A percentile compares a stretch with the other conserved stretches of the same genome.
phyloP scores from a whole-genome alignment of 306 rosid species.

The Trifolium repens region DNA sequence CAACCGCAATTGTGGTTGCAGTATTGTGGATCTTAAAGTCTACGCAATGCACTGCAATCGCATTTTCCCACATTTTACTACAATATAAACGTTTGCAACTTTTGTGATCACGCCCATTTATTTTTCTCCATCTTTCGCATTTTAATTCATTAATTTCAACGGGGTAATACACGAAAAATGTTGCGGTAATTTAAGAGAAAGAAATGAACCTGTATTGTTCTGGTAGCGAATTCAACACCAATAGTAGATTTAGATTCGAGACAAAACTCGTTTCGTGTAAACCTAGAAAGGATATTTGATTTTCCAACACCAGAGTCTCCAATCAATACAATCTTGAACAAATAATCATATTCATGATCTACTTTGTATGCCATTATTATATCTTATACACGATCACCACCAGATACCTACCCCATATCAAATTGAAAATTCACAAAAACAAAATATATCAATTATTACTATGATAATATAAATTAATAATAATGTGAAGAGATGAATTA shows the following conservation, averaged over 20 bases:
- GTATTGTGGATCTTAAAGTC: not conserved
- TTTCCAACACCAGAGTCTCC: conserved; percentile 92
- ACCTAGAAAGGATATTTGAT: conserved; percentile 82
- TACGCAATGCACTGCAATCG: not conserved
- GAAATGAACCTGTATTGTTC: conserved; percentile 68
- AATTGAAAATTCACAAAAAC: not conserved
- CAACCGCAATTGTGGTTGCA: not conserved
- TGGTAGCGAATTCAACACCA: conserved; percentile 85
- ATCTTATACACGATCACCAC: conserved; percentile 48
- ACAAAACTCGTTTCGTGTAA: conserved; percentile 76
- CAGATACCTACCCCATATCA: conserved; percentile 52
- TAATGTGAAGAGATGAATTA: not conserved
- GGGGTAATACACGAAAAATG: not conserved
- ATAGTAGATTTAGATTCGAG: conserved; percentile 85
- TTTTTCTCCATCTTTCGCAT: not conserved
- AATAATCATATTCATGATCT: conserved; percentile 78
- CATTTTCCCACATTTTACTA: not conserved
- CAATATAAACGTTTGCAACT: not conserved
- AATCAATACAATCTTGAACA: conserved; percentile 78
- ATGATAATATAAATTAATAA: not conserved
- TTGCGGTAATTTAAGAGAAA: not conserved
- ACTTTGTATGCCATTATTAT: conserved; percentile 70
- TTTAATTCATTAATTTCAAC: not conserved
- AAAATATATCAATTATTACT: not conserved
- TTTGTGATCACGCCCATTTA: not conserved